These are phyloP conservation scores for Tolypocladium ovalisporum DNA, from an alignment of 2,329 filamentous ascomycete genomes.

Conservation along the genomic window DNA sequence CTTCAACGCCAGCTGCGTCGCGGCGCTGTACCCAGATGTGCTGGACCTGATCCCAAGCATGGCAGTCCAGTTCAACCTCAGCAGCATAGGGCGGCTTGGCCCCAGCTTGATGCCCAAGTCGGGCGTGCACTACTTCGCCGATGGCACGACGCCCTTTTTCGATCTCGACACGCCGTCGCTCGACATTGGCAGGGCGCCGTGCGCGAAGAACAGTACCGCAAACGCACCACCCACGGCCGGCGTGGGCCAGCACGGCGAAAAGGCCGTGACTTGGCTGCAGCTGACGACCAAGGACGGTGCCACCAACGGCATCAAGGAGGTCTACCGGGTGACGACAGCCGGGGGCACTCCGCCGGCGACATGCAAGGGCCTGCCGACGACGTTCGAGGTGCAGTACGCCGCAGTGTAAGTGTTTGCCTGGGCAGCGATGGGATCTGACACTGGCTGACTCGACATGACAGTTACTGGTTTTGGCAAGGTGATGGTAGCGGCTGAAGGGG, in stretches of 20 bases:
- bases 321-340: constrained; percentile 77
- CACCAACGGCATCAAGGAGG: constrained; percentile 56
- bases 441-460: constrained; percentile 5
- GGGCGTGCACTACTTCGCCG: constrained; percentile 74
- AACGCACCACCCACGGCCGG: constrained; percentile 52
- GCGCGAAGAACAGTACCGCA: constrained; percentile 49
- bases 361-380: constrained; percentile 52
- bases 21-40: constrained; percentile 56
- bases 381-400: constrained; percentile 69
- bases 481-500: neutral
- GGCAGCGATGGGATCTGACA: neutral
- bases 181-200: constrained; percentile 48
- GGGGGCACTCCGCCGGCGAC: constrained; percentile 67
- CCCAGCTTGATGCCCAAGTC: constrained; percentile 54
- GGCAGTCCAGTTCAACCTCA: constrained; percentile 55
- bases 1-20: constrained; percentile 79
- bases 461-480: constrained; percentile 27
- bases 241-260: constrained; percentile 49
- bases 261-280: constrained; percentile 73
- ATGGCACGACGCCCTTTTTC: constrained; percentile 65
- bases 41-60: constrained; percentile 54
- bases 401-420: constrained; percentile 57
- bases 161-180: constrained; percentile 51
- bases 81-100: constrained; percentile 29
- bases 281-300: constrained; percentile 42